Conservation (phyloP, 495 filamentous ascomycete genomes). For the Trichodelitschia bisporula region DNA sequence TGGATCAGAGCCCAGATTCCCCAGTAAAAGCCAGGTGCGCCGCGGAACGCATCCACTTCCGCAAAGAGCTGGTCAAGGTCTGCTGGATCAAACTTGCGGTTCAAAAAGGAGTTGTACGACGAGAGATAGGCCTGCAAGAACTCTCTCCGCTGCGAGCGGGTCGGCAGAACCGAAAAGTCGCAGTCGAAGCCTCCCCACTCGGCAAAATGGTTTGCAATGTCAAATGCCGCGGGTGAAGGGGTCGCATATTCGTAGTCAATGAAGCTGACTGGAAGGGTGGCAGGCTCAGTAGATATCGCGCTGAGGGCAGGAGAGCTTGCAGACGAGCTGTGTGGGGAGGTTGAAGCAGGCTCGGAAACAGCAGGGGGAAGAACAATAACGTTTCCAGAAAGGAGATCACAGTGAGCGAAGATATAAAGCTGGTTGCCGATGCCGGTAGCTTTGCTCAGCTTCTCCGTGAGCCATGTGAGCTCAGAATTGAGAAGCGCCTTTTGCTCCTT, state of each 20-base stretch:
- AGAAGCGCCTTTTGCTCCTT: constrained; percentile 35
- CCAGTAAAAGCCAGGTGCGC: constrained; percentile 77
- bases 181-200: constrained; percentile 97
- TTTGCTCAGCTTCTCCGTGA: constrained; percentile 44
- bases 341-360: constrained; percentile 5
- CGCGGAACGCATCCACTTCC: constrained; percentile 73
- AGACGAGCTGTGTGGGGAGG: constrained; percentile 8
- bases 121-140: constrained; percentile 67
- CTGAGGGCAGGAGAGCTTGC: constrained; percentile 13
- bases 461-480: constrained; percentile 46
- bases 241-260: constrained; percentile 92
- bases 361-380: constrained; percentile 52
- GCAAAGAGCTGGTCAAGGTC: constrained; percentile 39
- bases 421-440: constrained; percentile 45
- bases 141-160: constrained; percentile 44
- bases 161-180: constrained; percentile 66
- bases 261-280: constrained; percentile 37
- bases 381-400: constrained; percentile 84
- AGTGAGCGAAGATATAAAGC: constrained; percentile 75
- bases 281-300: constrained; percentile 4
- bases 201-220: constrained; percentile 96
- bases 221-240: constrained; percentile 87
- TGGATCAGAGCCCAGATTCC: constrained; percentile 96
- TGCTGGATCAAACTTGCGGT: constrained; percentile 18
- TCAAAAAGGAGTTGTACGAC: constrained; percentile 22